Evolutionary conservation across 176 grass and related monocot species (phyloP), one percentile per base, ranked within the genome.

Genomic region (Cocos nucifera): DNA sequence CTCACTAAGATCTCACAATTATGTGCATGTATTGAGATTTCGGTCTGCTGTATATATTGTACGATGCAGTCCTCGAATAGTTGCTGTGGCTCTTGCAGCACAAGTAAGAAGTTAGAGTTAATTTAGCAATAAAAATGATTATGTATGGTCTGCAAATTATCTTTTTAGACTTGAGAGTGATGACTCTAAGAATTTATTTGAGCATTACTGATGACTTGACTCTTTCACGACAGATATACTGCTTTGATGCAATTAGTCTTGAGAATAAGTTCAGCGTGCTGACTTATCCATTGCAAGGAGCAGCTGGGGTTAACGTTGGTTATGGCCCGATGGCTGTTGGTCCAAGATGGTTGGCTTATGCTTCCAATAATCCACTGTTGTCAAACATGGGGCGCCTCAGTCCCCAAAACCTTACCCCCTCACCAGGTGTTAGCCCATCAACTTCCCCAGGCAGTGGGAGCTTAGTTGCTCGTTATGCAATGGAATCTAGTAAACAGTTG

Each of bases 391-490:
- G 94, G n/a, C 88, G 85, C 63, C 71, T 99, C 30, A 99, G 94
- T 70, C 94, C 94, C 64, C 88, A 99, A 61, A 99, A 99, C 48
- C 81, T 99, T 67, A 99, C 81, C 28, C 88, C 82, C 53, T 98
- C 94, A 8, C 94, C 94, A 74, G 94, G 94, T 71, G 94, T 93
- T 28, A 99, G 94, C 79, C 94, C 88, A 51, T 99, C 94, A 75
- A 99, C 94, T 50, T 93, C 87, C 61, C 94, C 94, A 58, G 77
- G 94, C 63, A 89, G 78, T 20, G 94, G 94, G 70, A 99, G 79
- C 72, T 85, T 99, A 62, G 94, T 99, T 79, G 94, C 94, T 80
- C 83, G 88, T 63, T 99, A 99, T 83, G 94, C 94, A 35, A 89
- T 99, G 94, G 94, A 89, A 61, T 92, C 87, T 15, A 98, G 94